Conservation (phyloP, 78 protist genomes). For the Neovahlkampfia damariscottae region DNA sequence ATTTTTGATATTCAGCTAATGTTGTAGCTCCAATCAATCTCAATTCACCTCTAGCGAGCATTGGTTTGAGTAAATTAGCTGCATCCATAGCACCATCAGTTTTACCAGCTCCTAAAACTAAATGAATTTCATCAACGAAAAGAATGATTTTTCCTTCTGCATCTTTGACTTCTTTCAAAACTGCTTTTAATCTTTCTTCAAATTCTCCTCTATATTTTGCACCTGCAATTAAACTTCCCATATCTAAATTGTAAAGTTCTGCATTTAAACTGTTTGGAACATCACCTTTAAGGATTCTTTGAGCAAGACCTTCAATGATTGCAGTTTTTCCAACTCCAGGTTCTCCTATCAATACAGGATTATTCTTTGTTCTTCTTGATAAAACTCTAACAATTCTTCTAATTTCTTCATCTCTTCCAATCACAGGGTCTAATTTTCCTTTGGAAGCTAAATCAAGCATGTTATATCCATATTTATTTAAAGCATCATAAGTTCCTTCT, state of each 20-base stretch:
- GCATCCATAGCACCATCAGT: conserved; percentile 93
- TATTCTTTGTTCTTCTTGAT: conserved; percentile 20
- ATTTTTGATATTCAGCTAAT: conserved; percentile 82
- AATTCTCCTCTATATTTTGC: conserved; percentile 93
- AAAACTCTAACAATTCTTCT: conserved; percentile 72
- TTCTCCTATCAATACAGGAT: conserved; percentile 78
- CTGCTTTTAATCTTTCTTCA: conserved; percentile 94
- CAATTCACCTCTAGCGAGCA: conserved; percentile 96
- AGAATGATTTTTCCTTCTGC: conserved; percentile 76
- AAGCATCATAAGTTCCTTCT: conserved; percentile 3
- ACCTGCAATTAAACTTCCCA: conserved; percentile 96
- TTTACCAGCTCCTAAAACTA: conserved; percentile 94
- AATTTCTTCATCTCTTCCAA: conserved; percentile 96
- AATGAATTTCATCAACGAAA: conserved; percentile 97
- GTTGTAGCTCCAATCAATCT: conserved; percentile 97
- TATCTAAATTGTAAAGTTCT: no score
- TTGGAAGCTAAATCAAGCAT: conserved; percentile 59
- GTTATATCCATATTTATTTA: conserved; percentile 67
- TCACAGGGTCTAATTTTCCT: conserved; percentile 96
- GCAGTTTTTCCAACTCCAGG: conserved; percentile 93
- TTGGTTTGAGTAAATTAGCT: conserved; percentile 94
- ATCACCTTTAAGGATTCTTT: conserved; percentile 88
- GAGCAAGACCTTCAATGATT: conserved; percentile 97
- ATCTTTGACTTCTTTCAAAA: conserved; percentile 82
- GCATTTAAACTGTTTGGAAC: conserved; percentile 84